Evolutionary conservation across 306 rosid genomes (phyloP).

Genomic region (Lupinus albus): DNA sequence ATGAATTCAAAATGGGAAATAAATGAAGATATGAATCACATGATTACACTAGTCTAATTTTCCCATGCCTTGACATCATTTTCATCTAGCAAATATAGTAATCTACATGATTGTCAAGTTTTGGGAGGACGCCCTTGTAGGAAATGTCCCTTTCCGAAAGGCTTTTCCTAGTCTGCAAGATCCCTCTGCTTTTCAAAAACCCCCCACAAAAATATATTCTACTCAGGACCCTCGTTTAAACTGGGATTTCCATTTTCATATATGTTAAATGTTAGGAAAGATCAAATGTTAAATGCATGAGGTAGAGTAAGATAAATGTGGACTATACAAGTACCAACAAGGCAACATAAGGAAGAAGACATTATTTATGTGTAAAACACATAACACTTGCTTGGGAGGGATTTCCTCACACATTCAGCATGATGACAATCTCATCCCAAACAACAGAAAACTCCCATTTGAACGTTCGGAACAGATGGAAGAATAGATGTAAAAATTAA

Average conservation of each 20-base stretch:
- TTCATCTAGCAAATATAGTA: constrained; percentile 15
- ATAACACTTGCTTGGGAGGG: background rate
- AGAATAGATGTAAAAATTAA: background rate
- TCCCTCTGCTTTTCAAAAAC: too few species aligned
- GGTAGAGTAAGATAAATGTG: background rate
- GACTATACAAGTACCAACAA: background rate
- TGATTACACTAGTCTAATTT: background rate
- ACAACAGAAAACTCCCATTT: background rate
- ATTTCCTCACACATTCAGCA: background rate
- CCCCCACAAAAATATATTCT: too few species aligned
- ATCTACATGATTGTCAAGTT: background rate
- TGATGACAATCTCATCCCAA: background rate
- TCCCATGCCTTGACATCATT: constrained; percentile 4
- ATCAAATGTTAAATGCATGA: background rate
- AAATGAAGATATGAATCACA: background rate
- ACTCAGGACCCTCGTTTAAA: too few species aligned
- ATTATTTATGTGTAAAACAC: background rate
- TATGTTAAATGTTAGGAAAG: background rate
- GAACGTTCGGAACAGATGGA: background rate
- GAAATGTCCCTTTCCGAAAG: constrained; percentile 6
- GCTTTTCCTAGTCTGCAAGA: too few species aligned
- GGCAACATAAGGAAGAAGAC: constrained; percentile 12
- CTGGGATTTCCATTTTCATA: too few species aligned
- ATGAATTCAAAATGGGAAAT: constrained; percentile 19
- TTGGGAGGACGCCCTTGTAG: constrained; percentile 3